Percentiles rank a stretch among this genome's conserved stretches.
Conservation (phyloP, 2,329 filamentous ascomycete genomes). For the Neonectria magnoliae region DNA sequence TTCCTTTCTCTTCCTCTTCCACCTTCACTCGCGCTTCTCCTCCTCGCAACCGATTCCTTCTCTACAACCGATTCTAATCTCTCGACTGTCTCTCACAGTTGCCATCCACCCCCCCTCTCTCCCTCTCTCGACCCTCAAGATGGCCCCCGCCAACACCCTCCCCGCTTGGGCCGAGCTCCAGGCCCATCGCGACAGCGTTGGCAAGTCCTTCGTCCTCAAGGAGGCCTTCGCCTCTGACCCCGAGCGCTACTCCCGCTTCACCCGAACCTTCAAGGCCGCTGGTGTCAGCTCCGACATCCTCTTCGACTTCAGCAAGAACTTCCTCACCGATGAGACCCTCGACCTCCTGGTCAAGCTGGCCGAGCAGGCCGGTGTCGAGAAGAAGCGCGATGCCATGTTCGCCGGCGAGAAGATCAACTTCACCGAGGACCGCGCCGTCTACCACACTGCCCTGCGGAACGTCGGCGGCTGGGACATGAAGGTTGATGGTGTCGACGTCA, state of each 20-base stretch:
- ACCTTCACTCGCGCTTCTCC: background rate
- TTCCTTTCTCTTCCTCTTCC: background rate
- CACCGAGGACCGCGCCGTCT: constrained; percentile 95
- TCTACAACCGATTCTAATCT: constrained; percentile 20
- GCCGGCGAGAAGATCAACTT: constrained; percentile 99
- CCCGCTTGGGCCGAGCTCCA: constrained; percentile 90
- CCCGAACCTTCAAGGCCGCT: constrained; percentile 82
- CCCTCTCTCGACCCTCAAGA: constrained; percentile 43
- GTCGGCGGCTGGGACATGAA: constrained; percentile 82
- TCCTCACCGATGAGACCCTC: constrained; percentile 92
- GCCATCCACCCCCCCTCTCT: constrained; percentile 8
- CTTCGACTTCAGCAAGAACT: constrained; percentile 99
- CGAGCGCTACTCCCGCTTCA: constrained; percentile 89
- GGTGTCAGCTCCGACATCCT: constrained; percentile 88
- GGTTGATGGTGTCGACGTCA: constrained; percentile 92
- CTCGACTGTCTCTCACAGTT: constrained; percentile 12
- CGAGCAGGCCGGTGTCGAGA: constrained; percentile 88
- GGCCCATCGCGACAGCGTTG: constrained; percentile 85
- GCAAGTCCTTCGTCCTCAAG: constrained; percentile 91
- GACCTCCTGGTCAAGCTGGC: constrained; percentile 88
- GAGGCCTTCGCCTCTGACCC: constrained; percentile 91
- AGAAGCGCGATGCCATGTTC: constrained; percentile 98
- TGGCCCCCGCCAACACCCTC: constrained; percentile 88
- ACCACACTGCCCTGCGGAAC: constrained; percentile 94
- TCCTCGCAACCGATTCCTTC: constrained; percentile 1